These are phyloP conservation scores for Podaxis sp. DNA, from an alignment of 768 basidiomycete species.

Conservation along the genomic window DNA sequence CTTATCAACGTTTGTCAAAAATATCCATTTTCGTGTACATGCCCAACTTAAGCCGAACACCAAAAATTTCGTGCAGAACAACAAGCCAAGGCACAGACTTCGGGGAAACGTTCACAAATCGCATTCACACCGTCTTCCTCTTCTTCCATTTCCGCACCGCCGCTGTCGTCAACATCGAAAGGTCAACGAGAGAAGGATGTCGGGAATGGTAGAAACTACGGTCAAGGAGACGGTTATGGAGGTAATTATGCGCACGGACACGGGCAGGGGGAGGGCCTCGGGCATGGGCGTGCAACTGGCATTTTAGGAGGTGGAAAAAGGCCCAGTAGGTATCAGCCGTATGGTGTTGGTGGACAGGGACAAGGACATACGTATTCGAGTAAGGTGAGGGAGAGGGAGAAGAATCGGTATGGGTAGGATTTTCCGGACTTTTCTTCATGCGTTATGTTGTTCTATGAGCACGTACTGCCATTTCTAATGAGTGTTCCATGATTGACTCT, in stretches of 20 bases:
- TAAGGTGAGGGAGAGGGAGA: slow-evolving; percentile 4
- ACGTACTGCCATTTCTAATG: not conserved
- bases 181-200: not conserved
- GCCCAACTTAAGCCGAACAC: slow-evolving; percentile 44
- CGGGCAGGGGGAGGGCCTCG: not conserved
- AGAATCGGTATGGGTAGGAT: slow-evolving; percentile 3
- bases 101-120: slow-evolving; percentile 60
- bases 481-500: not conserved
- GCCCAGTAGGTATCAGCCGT: slow-evolving; percentile 13
- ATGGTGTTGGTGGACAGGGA: slow-evolving; percentile 1
- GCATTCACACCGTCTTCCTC: slow-evolving; percentile 43
- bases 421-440: not conserved
- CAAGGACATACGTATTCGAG: not conserved
- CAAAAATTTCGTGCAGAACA: slow-evolving; percentile 68
- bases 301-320: slow-evolving; percentile 8
- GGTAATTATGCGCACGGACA: not conserved
- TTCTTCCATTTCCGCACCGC: not conserved
- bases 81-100: slow-evolving; percentile 46
- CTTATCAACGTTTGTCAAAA: slow-evolving; percentile 17
- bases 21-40: slow-evolving; percentile 8
- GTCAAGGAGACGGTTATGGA: not conserved
- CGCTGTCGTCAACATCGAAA: not conserved
- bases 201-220: not conserved
- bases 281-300: not conserved
- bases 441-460: not conserved